A percentile compares a stretch with the other conserved stretches of the same genome.
Conservation (phyloP, 352 stramenopile genomes). For the Phytophthora sp. region DNA sequence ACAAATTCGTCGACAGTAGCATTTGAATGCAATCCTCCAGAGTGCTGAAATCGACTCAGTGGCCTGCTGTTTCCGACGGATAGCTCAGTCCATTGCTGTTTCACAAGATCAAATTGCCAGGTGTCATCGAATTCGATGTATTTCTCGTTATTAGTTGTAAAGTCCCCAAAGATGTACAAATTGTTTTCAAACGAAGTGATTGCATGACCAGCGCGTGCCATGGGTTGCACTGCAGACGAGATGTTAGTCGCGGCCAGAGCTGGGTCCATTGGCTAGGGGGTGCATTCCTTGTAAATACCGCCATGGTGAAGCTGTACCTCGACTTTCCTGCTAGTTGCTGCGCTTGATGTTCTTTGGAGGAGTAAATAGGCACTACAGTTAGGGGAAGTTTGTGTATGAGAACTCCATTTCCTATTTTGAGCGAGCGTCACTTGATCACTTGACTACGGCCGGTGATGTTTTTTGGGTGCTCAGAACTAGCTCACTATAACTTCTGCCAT, state of each 20-base stretch:
- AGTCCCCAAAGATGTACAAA: constrained; percentile 73
- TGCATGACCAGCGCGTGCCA: constrained; percentile 61
- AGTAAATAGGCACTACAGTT: too few relatives aligned
- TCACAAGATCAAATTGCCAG: constrained; percentile 58
- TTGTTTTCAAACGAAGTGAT: constrained; percentile 52
- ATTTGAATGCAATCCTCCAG: constrained; percentile 49
- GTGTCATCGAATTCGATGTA: constrained; percentile 77
- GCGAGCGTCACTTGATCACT: too few relatives aligned
- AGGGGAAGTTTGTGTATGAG: too few relatives aligned
- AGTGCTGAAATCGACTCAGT: constrained; percentile 49
- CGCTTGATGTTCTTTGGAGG: too few relatives aligned
- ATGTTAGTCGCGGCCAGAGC: too few relatives aligned
- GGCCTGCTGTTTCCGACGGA: constrained; percentile 25
- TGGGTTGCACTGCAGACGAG: constrained; percentile 34
- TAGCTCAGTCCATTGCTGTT: constrained; percentile 40
- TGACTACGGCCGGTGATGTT: too few relatives aligned
- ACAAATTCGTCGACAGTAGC: constrained; percentile 48
- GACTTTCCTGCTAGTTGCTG: too few relatives aligned
- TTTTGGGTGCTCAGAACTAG: too few relatives aligned
- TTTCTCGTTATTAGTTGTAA: too few relatives aligned
- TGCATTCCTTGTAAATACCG: constrained; percentile 3
- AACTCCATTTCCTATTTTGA: too few relatives aligned
- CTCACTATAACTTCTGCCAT: too few relatives aligned
- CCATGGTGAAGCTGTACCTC: too few relatives aligned
- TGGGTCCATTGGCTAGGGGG: constrained; percentile 54